Conservation (phyloP, 1,284 basidiomycete genomes). For the Cerrena zonata region DNA sequence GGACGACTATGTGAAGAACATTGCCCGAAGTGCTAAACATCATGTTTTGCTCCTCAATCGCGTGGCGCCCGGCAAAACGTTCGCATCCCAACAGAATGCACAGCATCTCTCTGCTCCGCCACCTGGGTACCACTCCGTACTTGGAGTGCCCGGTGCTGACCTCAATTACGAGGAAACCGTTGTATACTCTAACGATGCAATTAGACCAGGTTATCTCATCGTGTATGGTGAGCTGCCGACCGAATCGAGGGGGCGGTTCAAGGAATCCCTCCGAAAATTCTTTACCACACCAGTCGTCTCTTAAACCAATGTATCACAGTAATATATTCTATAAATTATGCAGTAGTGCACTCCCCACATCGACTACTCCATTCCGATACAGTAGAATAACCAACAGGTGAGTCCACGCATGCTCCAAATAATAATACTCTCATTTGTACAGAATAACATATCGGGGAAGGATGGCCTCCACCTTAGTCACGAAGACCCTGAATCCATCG, state of each 20-base stretch:
- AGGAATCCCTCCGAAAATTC: conserved; percentile 1
- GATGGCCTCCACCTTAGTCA: conserved; percentile 40
- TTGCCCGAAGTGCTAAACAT: conserved; percentile 32
- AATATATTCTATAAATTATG: conserved; percentile 2
- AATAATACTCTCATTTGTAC: conserved; percentile 25
- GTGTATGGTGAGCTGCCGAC: conserved; percentile 11
- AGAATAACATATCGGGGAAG: conserved; percentile 44
- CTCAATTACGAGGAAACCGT: conserved; percentile 19
- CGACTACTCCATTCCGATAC: too few relatives aligned
- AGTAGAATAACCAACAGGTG: too few relatives aligned
- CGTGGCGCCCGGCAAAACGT: conserved; percentile 55
- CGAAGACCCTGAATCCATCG: conserved; percentile 40
- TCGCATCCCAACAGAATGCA: conserved; percentile 42
- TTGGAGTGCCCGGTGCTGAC: conserved; percentile 21
- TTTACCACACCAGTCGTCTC: conserved; percentile 7
- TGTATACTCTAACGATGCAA: conserved; percentile 17
- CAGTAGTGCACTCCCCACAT: neutral
- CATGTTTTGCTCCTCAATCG: conserved; percentile 49
- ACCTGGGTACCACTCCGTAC: conserved; percentile 50
- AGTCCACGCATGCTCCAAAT: too few relatives aligned
- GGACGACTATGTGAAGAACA: conserved; percentile 48
- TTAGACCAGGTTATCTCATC: conserved; percentile 16
- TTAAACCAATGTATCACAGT: neutral
- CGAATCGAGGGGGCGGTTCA: neutral
- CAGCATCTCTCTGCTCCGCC: conserved; percentile 43